Evolutionary conservation across 2,329 filamentous ascomycete species (phyloP).

Genomic region (Phialocephala subalpina): DNA sequence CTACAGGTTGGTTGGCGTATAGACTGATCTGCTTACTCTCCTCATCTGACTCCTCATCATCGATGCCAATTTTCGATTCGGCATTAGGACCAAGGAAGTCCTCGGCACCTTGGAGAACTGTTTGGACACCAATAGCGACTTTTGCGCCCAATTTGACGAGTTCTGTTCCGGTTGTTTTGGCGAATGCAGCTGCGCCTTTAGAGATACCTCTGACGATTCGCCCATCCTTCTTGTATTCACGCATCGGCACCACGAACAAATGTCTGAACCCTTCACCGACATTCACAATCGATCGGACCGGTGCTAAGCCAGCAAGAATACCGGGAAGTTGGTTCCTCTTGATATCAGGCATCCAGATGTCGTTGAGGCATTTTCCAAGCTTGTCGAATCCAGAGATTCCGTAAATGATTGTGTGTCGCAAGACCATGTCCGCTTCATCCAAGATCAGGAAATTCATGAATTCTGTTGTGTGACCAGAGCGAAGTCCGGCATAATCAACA

Average conservation of each 20-base stretch:
- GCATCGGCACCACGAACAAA: constrained; percentile 87
- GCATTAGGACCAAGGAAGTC: constrained; percentile 67
- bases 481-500: constrained; percentile 92
- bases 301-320: constrained; percentile 87
- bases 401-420: constrained; percentile 91
- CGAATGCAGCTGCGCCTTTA: constrained; percentile 90
- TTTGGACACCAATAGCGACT: constrained; percentile 92
- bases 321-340: constrained; percentile 87
- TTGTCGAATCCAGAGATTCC: constrained; percentile 91
- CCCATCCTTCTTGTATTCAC: constrained; percentile 93
- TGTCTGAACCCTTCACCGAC: constrained; percentile 88
- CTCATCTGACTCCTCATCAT: constrained; percentile 70
- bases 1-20: constrained; percentile 93
- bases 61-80: constrained; percentile 48
- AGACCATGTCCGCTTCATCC: constrained; percentile 84
- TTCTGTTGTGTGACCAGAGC: constrained; percentile 93
- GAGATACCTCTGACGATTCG: constrained; percentile 90
- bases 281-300: constrained; percentile 89
- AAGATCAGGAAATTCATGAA: constrained; percentile 99
- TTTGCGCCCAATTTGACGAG: constrained; percentile 95
- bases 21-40: constrained; percentile 83
- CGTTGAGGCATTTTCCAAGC: constrained; percentile 88
- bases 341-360: constrained; percentile 96
- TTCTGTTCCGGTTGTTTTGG: constrained; percentile 91
- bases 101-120: constrained; percentile 89